phyloP scores from a whole-genome alignment of 176 grass and related monocot genomes.

The Juncus effusus region DNA sequence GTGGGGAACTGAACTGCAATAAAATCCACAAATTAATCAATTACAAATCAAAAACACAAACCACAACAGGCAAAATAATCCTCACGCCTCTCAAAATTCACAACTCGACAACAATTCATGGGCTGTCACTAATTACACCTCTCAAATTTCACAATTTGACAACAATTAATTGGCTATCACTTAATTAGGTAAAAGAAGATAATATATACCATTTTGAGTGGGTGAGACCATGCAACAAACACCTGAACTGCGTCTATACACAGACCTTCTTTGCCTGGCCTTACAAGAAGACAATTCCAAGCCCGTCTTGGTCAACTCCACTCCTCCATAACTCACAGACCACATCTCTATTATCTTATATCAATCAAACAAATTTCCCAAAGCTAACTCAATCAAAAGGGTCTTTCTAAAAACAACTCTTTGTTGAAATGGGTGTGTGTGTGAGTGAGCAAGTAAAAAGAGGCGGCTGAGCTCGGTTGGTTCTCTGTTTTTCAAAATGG shows the following conservation, averaged over 20 bases:
- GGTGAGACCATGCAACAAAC: conserved; percentile 63
- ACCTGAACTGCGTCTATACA: conserved; percentile 47
- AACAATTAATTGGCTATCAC: background rate
- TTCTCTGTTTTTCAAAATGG: no score
- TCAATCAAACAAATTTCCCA: background rate
- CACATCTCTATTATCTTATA: conserved; percentile 41
- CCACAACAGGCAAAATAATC: background rate
- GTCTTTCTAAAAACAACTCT: no score
- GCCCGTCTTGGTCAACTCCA: conserved; percentile 44
- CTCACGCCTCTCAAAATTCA: no score
- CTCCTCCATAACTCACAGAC: conserved; percentile 52
- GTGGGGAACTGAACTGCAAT: conserved; percentile 26
- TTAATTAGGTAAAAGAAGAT: no score
- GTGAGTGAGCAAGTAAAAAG: no score
- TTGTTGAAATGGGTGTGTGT: no score
- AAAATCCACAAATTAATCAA: background rate
- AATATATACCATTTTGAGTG: conserved; percentile 43
- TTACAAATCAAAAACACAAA: background rate
- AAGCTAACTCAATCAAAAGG: no score
- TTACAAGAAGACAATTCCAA: conserved; percentile 27
- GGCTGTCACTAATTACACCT: no score
- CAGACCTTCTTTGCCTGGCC: conserved; percentile 8
- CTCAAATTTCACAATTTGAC: background rate
- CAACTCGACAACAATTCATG: no score
- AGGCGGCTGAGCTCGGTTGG: no score